Evolutionary conservation across 192 early-diverging fungal genomes (phyloP), one percentile per base, ranked within the genome.

Genomic region (Linnemannia zychae): DNA sequence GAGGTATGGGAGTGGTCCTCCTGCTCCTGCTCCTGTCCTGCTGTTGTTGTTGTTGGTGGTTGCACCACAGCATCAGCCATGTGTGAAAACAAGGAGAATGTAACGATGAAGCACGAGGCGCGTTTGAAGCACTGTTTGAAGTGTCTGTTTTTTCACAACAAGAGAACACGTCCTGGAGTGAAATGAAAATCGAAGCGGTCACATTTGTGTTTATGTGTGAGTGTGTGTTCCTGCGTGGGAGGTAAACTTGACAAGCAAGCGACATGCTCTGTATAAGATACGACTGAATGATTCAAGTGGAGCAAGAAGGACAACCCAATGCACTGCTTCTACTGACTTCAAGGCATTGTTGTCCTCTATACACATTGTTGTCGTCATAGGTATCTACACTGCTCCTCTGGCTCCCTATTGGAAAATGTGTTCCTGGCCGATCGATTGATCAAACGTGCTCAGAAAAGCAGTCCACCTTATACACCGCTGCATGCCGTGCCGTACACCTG

Each of bases 161-260:
- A 53, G 22, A 60, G 15, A 63, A 63, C 57, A 28, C 57, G 57
- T 31, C 57, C 3, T n/a, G n/a, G 57, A 31, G 40, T 44, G 40
- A 49, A 63, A 63, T 63, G 57, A 63, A 63, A 63, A 63, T 33
- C 28, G 57, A 44, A 24, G 28, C 57, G 57, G 57, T 63, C 57
- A 63, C 57, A 63, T 2, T 63, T 63, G 28, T 63, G n/a, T 31
- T 63, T 31, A 24, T 57, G n/a, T n/a, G n/a, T n/a, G n/a, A n/a
- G n/a, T n/a, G n/a, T n/a, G n/a, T n/a, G n/a, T n/a, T n/a, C n/a
- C n/a, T n/a, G n/a, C n/a, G n/a, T n/a, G n/a, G n/a, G n/a, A n/a
- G n/a, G n/a, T n/a, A n/a, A n/a, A n/a, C n/a, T n/a, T n/a, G n/a
- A n/a, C n/a, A n/a, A n/a, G n/a, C n/a, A n/a, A n/a, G n/a, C n/a